A percentile compares a stretch with the other conserved stretches of the same genome.
Conservation (phyloP, 352 stramenopile species). For the Pseudoperonospora humuli region DNA sequence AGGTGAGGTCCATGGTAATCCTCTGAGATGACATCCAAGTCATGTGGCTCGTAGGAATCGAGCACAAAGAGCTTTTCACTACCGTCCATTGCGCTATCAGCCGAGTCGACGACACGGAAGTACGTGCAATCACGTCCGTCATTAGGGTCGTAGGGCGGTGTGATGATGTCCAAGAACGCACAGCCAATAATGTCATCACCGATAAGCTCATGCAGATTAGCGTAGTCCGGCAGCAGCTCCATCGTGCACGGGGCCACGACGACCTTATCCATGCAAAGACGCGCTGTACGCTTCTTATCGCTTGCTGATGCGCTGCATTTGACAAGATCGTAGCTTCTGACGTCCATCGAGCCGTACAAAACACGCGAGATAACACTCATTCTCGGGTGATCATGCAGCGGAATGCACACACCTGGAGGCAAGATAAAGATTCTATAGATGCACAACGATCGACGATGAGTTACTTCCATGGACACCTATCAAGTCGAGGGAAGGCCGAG, state of each 20-base stretch:
- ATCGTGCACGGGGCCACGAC: conserved; percentile 54
- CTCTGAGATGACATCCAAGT: conserved; percentile 52
- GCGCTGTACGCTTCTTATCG: conserved; percentile 24
- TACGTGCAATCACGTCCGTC: conserved; percentile 69
- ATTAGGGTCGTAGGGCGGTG: conserved; percentile 66
- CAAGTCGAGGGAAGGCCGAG: background rate
- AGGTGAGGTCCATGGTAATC: conserved; percentile 40
- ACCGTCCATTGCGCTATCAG: conserved; percentile 2
- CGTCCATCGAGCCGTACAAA: conserved; percentile 61
- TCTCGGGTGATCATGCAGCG: conserved; percentile 73
- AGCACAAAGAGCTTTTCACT: conserved; percentile 28
- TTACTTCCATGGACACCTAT: background rate
- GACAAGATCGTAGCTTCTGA: conserved; percentile 59
- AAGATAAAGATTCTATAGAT: conserved; percentile 75
- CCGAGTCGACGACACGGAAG: conserved; percentile 38
- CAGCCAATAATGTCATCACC: conserved; percentile 63
- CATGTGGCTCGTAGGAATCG: conserved; percentile 37
- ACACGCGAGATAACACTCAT: conserved; percentile 83
- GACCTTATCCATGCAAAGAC: conserved; percentile 32
- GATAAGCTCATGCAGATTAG: conserved; percentile 77
- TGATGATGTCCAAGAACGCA: conserved; percentile 82
- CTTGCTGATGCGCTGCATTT: background rate
- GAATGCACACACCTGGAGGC: conserved; percentile 56
- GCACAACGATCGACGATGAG: background rate
- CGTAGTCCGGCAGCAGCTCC: conserved; percentile 54